Percentiles rank a stretch among this genome's conserved stretches.
These are phyloP conservation scores for Candida pseudoglaebosa DNA, from an alignment of 805 yeast species.

Conservation along the genomic window DNA sequence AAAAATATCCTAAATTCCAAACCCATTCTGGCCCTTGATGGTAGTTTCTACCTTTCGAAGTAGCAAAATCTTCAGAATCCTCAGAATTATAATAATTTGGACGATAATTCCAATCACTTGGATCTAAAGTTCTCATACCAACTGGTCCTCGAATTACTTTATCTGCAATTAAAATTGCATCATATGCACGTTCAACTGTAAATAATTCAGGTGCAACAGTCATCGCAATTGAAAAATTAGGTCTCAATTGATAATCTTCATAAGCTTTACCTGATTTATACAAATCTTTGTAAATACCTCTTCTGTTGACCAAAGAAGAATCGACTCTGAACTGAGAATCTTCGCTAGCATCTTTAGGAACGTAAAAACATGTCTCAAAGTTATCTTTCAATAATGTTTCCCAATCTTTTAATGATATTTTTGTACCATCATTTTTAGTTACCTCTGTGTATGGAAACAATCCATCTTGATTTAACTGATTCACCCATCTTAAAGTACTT, in stretches of 20 bases:
- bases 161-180: conserved; percentile 74
- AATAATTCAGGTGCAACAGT: conserved; percentile 94
- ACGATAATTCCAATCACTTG: conserved; percentile 85
- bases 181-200: conserved; percentile 52
- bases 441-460: conserved; percentile 58
- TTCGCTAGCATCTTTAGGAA: conserved; percentile 62
- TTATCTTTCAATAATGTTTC: conserved; percentile 60
- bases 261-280: conserved; percentile 77
- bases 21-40: conserved; percentile 99
- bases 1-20: conserved; percentile 84
- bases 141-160: conserved; percentile 74
- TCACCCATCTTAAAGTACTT: conserved; percentile 78
- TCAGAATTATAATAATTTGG: conserved; percentile 82
- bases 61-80: conserved; percentile 83
- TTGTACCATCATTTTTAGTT: conserved; percentile 51
- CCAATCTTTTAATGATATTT: conserved; percentile 66
- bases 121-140: conserved; percentile 91
- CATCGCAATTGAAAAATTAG: conserved; percentile 91
- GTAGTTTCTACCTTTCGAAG: conserved; percentile 92
- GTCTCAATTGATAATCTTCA: conserved; percentile 91
- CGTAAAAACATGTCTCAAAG: conserved; percentile 75
- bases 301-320: conserved; percentile 65
- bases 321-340: conserved; percentile 64
- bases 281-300: conserved; percentile 92
- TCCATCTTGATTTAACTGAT: conserved; percentile 50